Evolutionary conservation across 139 green algal genomes (phyloP), one percentile per base, ranked within the genome.

Genomic region (Axilococcus clingmanii): DNA sequence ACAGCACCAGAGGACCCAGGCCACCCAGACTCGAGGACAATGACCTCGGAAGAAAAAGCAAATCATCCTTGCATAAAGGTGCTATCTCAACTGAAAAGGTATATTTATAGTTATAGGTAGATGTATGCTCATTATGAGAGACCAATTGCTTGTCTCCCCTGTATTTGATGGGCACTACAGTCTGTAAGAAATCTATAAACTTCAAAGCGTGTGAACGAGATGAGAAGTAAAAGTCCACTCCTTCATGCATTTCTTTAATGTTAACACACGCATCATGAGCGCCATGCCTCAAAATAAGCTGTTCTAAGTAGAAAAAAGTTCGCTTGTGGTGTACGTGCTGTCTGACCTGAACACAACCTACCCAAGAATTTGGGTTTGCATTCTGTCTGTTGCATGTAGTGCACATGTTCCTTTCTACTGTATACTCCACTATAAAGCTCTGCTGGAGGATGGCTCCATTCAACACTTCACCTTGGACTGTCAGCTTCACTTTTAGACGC

Each of bases 61-160:
- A 57, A 71, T 98, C 91, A 54, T 98, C 91, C 77, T 87, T 94
- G 77, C 86, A 95, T 16, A 95, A 65, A 17, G 87, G 89, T 25
- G 79, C 84, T 24, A 99, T 93, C 73, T 99, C 91, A 4, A 93
- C 78, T 5, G 63, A 81, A 68, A 98, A 98, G 4, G 91, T 97
- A 83, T 88, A 97, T 76, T 95, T 95, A 84, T 97, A 98, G 76
- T 97, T 96, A 79, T 97, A 99, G 7, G 68, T 86, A 58, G 76
- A 80, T 32, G 74, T 84, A 68, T 98, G 81, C 14, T 69, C 80
- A 73, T 97, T 83, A 65, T 98, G 91, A 9, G 76, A 92, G 7
- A 99, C 88, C 30, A 99, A 81, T 78, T 96, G 87, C 79, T 97
- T 97, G 80, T 96, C 91, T 42, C 70, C 40, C 24, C 88, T 72